phyloP scores from a whole-genome alignment of 306 rosid genomes.

The Datisca glomerata region DNA sequence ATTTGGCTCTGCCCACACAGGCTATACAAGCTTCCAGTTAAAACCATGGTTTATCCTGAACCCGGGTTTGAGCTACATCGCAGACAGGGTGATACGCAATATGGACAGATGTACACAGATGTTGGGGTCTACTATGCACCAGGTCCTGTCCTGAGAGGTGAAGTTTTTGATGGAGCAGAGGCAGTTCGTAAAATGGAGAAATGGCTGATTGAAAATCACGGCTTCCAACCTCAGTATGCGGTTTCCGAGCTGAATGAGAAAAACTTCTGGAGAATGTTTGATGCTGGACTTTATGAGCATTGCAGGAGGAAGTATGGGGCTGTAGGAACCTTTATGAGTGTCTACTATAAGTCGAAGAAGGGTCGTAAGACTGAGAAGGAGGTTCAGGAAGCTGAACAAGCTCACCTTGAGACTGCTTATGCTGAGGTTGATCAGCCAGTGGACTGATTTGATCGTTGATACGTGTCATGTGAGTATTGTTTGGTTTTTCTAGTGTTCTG shows the following conservation, averaged over 20 bases:
- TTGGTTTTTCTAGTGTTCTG: background rate
- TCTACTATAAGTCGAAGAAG: slow-evolving; percentile 91
- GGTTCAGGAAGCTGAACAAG: slow-evolving; percentile 92
- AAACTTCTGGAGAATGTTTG: slow-evolving; percentile 94
- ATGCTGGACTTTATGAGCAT: slow-evolving; percentile 62
- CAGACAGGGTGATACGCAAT: slow-evolving; percentile 83
- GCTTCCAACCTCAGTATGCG: slow-evolving; percentile 88
- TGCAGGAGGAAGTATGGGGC: slow-evolving; percentile 79
- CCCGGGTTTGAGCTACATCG: slow-evolving; percentile 82
- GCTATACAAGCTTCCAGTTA: slow-evolving; percentile 60
- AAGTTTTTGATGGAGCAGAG: slow-evolving; percentile 72
- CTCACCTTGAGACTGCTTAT: slow-evolving; percentile 66
- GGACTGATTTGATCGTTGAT: slow-evolving; percentile 1
- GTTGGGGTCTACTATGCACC: slow-evolving; percentile 91
- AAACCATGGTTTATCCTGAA: slow-evolving; percentile 78
- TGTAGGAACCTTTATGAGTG: slow-evolving; percentile 87
- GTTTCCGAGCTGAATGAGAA: slow-evolving; percentile 89
- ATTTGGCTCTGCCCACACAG: slow-evolving; percentile 95
- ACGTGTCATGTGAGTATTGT: slow-evolving; percentile 2
- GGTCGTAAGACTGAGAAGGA: slow-evolving; percentile 97
- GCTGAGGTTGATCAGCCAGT: slow-evolving; percentile 60
- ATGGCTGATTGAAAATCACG: slow-evolving; percentile 87
- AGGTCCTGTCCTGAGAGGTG: slow-evolving; percentile 89
- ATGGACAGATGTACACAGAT: slow-evolving; percentile 91
- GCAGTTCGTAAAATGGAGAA: slow-evolving; percentile 72